Evolutionary conservation across 2,329 filamentous ascomycete genomes (phyloP).

Genomic region (Diaporthe sp.): DNA sequence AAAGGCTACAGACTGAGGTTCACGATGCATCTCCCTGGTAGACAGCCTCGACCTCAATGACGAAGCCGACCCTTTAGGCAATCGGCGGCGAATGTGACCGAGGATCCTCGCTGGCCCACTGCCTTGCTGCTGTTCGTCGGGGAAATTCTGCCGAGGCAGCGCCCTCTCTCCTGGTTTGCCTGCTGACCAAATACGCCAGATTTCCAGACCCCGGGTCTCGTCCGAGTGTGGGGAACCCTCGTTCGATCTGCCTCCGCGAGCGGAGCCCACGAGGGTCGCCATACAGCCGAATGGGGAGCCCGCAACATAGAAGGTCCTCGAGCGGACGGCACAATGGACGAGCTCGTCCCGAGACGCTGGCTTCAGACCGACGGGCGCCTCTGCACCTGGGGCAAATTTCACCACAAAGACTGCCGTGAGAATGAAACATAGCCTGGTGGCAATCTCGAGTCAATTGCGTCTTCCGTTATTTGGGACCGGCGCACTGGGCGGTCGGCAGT

Average conservation of each 20-base stretch:
- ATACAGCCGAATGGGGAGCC: not conserved
- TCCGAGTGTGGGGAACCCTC: conserved; percentile 28
- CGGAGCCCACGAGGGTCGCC: conserved; percentile 6
- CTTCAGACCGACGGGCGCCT: not conserved
- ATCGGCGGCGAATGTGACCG: conserved; percentile 32
- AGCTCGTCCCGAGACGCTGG: conserved; percentile 21
- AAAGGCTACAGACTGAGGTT: conserved; percentile 10
- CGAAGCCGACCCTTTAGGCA: conserved; percentile 18
- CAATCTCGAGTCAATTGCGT: conserved; percentile 26
- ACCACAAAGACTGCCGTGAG: not conserved
- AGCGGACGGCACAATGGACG: conserved; percentile 9
- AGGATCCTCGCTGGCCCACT: conserved; percentile 20
- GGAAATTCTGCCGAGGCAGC: conserved; percentile 31
- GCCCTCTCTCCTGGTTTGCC: not conserved
- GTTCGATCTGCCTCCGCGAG: conserved; percentile 17
- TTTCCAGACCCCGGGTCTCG: conserved; percentile 25
- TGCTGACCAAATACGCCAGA: not conserved
- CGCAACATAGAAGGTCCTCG: not conserved
- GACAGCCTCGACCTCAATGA: conserved; percentile 17
- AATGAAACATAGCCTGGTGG: conserved; percentile 14
- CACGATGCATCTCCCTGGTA: conserved; percentile 7
- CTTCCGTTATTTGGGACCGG: not conserved
- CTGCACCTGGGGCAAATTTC: not conserved
- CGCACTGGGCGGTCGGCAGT: not conserved
- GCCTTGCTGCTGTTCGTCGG: conserved; percentile 4